phyloP scores from a whole-genome alignment of 495 filamentous ascomycete genomes.

The Corynascus novoguineensis region DNA sequence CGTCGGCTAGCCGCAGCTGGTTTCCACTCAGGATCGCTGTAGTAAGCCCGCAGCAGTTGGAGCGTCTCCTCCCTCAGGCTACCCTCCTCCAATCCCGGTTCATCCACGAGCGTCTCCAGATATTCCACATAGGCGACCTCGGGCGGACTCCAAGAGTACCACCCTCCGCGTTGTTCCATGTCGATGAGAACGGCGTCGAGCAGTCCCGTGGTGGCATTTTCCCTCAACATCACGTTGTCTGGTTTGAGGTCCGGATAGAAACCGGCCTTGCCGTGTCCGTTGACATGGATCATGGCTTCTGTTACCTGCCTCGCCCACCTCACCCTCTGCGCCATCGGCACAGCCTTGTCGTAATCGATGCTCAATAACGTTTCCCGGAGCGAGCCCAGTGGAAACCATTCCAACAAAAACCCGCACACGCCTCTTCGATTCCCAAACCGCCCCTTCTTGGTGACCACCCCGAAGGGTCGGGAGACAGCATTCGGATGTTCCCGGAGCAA shows the following conservation, averaged over 20 bases:
- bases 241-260: slow-evolving; percentile 40
- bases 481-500: slow-evolving; percentile 26
- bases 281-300: slow-evolving; percentile 31
- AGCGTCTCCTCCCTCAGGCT: slow-evolving; percentile 4
- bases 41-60: slow-evolving; percentile 1
- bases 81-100: not conserved
- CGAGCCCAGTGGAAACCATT: slow-evolving; percentile 27
- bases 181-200: slow-evolving; percentile 30
- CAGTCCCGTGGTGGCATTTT: not conserved
- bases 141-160: slow-evolving; percentile 30
- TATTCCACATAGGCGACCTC: slow-evolving; percentile 33
- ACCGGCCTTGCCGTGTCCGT: slow-evolving; percentile 10
- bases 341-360: not conserved
- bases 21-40: slow-evolving; percentile 13
- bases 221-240: slow-evolving; percentile 30
- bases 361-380: slow-evolving; percentile 24
- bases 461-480: slow-evolving; percentile 25
- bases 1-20: not conserved
- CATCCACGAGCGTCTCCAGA: slow-evolving; percentile 20
- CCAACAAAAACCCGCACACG: slow-evolving; percentile 32
- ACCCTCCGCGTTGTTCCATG: slow-evolving; percentile 33
- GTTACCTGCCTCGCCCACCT: slow-evolving; percentile 31
- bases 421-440: slow-evolving; percentile 32
- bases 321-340: slow-evolving; percentile 17
- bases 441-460: slow-evolving; percentile 29